Base-by-base conservation (phyloP, 495 filamentous ascomycete species). In the Tuber indicum region DNA sequence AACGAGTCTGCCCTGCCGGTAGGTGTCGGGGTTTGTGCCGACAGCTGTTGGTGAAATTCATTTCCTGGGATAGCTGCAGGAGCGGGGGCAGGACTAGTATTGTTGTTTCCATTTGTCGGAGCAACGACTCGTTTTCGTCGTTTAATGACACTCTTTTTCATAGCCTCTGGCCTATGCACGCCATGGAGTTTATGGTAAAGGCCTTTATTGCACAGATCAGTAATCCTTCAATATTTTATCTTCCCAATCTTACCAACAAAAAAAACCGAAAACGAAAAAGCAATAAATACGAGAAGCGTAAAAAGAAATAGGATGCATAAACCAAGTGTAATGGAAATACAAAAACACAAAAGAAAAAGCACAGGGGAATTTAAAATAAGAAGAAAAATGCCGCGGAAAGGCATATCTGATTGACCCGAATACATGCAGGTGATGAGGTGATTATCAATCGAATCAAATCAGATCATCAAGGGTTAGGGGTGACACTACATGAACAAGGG, bases 121-220 rank as follows among this genome's bases (percentile, higher is more conserved):
- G 96, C 95, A 66, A 99, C 93, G 23, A 99, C 94, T 32, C 96
- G 91, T 86, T 98, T 99, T 76, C 96, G 91, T 66, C 96, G 90
- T 85, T 98, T 98, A 84, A 99, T 99, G 73, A 96, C 90, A 0
- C 92, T 91, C 85, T 97, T 98, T 85, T 99, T 99, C 96, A 99
- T 98, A 0, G 92, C 92, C 19, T 94, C 92, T 10, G 96, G 96
- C 45, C 96, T 89, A 85, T 97, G 95, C 72, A 92, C 90, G 74
- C 94, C 94, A 83, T 99, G 96, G 1, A 99, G 90, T 84, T 98
- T 99, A 85, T 97, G 93, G 83, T 98, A 98, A n/a, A 98, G 86
- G 45, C 94, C 94, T 98, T 77, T 21, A 70, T 44, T 39, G 44
- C 74, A 66, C 36, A 79, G 74, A 80, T 80, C 74, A 74, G 77